phyloP scores from a whole-genome alignment of 176 grass and related monocot species.

The Sorghum bicolor region Sorghum_bicolor_NCBIv3 NC_012871.2:64347501-64348000 shows the following conservation, averaged over 20 bases:
- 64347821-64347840: neutral
- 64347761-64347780: neutral
- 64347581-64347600: too few species aligned
- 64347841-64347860: neutral
- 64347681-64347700: neutral
- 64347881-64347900: neutral
- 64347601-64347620: too few species aligned
- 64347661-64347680: neutral
- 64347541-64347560: too few species aligned
- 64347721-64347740: neutral
- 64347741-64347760: neutral
- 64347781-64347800: slow-evolving; percentile 22
- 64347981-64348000: too few species aligned
- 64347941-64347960: too few species aligned
- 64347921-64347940: slow-evolving; percentile 7
- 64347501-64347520: too few species aligned
- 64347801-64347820: slow-evolving; percentile 19
- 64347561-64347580: too few species aligned
- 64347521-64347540: too few species aligned
- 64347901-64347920: neutral
- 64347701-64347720: neutral
- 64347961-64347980: too few species aligned
- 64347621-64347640: too few species aligned
- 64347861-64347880: neutral
- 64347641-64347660: too few species aligned